Evolutionary conservation across 306 rosid genomes (phyloP), one percentile per base, ranked within the genome.

Genomic region (Astragalus glycyphyllos): DNA sequence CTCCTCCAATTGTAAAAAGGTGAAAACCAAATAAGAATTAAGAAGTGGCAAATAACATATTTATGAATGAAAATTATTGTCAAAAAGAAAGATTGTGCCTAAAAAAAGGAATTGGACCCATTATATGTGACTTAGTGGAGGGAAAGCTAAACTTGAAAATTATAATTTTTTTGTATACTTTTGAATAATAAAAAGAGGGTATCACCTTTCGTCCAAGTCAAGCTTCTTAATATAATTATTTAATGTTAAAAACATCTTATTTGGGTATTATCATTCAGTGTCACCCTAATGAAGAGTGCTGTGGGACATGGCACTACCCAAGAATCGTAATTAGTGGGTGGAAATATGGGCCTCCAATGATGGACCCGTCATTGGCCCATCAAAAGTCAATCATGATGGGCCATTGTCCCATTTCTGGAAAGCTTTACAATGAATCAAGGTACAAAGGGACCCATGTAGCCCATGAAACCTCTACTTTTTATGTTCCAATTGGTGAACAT

Each of bases 341-440:
- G 58, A 4, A 54, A 46, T 20, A 77, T 78, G 80, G 83, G 83
- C 81, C 83, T 71, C 15, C 32, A 55, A 65, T 76, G 26, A 80
- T 73, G 82, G 69, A 69, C 77, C 84, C 82, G 68, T 80, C 45
- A 72, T 80, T 84, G 77, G 84, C 73, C 88, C 86, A 81, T 72
- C 51, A 63, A 78, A 78, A 60, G 62, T 53, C 76, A 84, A 78
- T 74, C 63, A 75, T 50, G 31, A 12, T 63, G 86, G 80, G 76
- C 76, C 80, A 40, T 1, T 58, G 38, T 74, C 10, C 63, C 35
- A 34, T 64, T 78, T 61, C 46, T 11, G 8, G 58, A 51, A 70
- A 51, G 12, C 38, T 65, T 74, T 70, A 58, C 62, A 65, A 74
- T 74, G 20, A 71, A 80, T 74, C 76, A 55, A 5, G 64, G 20